Evolutionary conservation across 805 yeast genomes (phyloP).

Genomic region (Phaffomyces antillensis): DNA sequence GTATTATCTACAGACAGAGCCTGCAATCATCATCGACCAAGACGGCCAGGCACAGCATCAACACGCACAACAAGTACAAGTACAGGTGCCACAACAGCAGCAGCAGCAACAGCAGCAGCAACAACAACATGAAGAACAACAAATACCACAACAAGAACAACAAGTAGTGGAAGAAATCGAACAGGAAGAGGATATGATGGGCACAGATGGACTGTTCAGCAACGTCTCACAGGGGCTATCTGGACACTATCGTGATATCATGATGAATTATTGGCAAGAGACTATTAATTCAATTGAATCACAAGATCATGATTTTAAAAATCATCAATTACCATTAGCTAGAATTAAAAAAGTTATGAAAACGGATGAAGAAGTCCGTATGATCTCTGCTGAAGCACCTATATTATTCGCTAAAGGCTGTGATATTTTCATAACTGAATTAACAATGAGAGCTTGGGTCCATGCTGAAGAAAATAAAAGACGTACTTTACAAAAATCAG

Average conservation of each 20-base stretch:
- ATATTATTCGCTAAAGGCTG: conserved; percentile 96
- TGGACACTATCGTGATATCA: conserved; percentile 75
- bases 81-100: not conserved
- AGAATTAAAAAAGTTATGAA: conserved; percentile 97
- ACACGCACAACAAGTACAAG: not conserved
- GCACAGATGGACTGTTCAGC: conserved; percentile 59
- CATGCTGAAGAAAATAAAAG: conserved; percentile 96
- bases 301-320: conserved; percentile 83
- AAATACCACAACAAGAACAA: conserved; percentile 6
- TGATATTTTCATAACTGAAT: conserved; percentile 92
- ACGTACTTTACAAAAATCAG: conserved; percentile 87
- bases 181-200: conserved; percentile 29
- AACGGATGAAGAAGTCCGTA: conserved; percentile 92
- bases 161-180: conserved; percentile 9
- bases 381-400: conserved; percentile 99
- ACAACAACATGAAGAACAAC: conserved; percentile 1
- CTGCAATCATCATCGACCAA: conserved; percentile 16
- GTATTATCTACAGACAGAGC: conserved; percentile 17
- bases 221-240: conserved; percentile 91
- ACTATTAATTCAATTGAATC: conserved; percentile 84
- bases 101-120: conserved; percentile 1
- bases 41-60: conserved; percentile 4
- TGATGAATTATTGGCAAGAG: conserved; percentile 98
- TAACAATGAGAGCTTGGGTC: conserved; percentile 98
- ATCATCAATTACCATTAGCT: conserved; percentile 92